Base-by-base conservation (phyloP, 2,329 filamentous ascomycete genomes). In the Phyllosticta citrichinensis region DNA sequence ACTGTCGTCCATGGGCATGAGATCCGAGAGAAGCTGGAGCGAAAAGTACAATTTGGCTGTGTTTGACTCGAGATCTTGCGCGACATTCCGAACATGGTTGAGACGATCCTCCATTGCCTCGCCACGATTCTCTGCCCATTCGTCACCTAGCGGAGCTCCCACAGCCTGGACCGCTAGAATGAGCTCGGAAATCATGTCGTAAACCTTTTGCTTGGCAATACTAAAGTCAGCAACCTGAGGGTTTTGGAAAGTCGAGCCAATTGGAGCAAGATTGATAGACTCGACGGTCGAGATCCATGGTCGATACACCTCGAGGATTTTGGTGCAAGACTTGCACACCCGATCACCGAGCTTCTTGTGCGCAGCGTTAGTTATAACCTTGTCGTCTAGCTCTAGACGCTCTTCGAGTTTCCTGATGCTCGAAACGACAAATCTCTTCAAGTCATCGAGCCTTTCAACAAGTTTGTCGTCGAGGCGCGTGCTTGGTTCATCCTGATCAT, bases 121-220 rank as follows among this genome's bases (percentile, higher is more conserved):
- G 1, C 91, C 91, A 52, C 91, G 86, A n/a, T 92, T 80, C 71
- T 96, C 91, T 3, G 92, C 85, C 94, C 94, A 99, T 75, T 99
- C 94, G 71, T 99, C 94, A 9, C 88, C 89, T 52, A 99, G 75
- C 5, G 94, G 94, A 9, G 90, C 90, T 5, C 91, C 89, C n/a
- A 97, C 88, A 24, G 89, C 86, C 74, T 99, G 94, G 69, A 92
- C 97, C 62, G 87, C 86, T 56, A 96, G 77, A 3, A 97, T 77
- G 27, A 99, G 82, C 71, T 97, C 94, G 9, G 91, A 92, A 60
- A 96, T 88, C 62, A 91, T 88, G 73, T 97, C 94, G 74, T 97
- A 97, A 19, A 96, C 80, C 67, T 88, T 89, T 73, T 99, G 94
- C 75, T 97, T 97, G 72, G 96, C 90, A 33, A 87, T 83, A 68